A percentile compares a stretch with the other conserved stretches of the same genome.
Conservation (phyloP, 2,329 filamentous ascomycete species). For the Ophiostoma triangulosporum region DNA sequence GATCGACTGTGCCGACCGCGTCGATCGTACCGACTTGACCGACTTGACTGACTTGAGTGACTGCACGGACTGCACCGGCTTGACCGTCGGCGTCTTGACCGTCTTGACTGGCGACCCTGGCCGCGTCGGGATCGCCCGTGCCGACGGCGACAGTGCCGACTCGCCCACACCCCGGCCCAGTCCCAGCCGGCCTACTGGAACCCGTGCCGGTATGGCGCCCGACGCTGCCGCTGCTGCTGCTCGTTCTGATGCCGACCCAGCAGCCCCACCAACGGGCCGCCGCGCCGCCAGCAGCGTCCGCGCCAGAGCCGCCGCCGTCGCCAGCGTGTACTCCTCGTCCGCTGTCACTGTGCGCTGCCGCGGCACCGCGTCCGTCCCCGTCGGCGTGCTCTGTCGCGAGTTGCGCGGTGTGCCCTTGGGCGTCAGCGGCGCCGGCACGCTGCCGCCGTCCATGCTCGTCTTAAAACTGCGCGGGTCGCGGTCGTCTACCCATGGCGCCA, state of each 20-base stretch:
- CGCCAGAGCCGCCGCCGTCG: conserved; percentile 5
- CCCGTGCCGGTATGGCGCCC: neutral
- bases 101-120: neutral
- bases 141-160: neutral
- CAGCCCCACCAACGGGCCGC: neutral
- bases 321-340: conserved; percentile 1
- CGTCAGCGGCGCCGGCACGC: conserved; percentile 3
- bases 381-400: neutral
- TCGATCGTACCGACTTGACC: neutral
- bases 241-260: neutral
- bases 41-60: conserved; percentile 1
- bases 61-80: neutral
- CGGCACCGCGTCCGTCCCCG: neutral
- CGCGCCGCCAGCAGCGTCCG: neutral
- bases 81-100: neutral
- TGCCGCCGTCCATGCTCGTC: neutral
- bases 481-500: conserved; percentile 9
- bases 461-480: neutral
- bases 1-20: conserved; percentile 16
- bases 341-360: neutral
- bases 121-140: neutral
- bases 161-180: neutral
- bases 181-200: neutral
- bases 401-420: neutral
- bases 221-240: neutral